A percentile compares a stretch with the other conserved stretches of the same genome.
Conservation (phyloP, 1,139 yeast species). For the Saccharomyces hybrid region DNA sequence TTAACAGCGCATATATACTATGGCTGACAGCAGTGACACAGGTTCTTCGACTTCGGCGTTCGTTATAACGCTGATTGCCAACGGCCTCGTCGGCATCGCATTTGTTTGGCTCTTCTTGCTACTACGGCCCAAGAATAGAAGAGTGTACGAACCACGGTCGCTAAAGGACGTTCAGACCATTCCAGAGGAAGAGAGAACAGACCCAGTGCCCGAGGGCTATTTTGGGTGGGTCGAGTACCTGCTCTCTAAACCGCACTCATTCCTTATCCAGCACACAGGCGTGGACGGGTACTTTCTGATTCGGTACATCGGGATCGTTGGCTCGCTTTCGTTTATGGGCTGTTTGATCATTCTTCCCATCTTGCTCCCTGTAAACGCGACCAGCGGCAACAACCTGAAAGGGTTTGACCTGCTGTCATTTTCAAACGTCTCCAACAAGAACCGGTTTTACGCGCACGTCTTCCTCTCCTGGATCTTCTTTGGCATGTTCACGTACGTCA, state of each 20-base stretch:
- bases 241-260: conserved; percentile 52
- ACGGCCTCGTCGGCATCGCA: conserved; percentile 49
- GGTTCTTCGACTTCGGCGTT: conserved; percentile 43
- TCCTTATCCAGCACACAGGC: conserved; percentile 70
- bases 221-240: conserved; percentile 50
- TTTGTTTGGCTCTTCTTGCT: conserved; percentile 50
- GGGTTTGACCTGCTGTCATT: conserved; percentile 58
- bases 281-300: conserved; percentile 84
- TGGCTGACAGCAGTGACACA: conserved; percentile 12
- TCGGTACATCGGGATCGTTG: conserved; percentile 63
- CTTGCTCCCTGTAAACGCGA: conserved; percentile 78
- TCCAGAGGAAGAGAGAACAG: conserved; percentile 42
- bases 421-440: conserved; percentile 53
- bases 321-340: conserved; percentile 53
- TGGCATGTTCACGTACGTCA: conserved; percentile 50
- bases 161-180: conserved; percentile 40
- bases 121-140: conserved; percentile 56
- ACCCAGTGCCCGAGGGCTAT: conserved; percentile 47
- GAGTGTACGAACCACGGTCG: conserved; percentile 83
- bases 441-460: conserved; percentile 64
- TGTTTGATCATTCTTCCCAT: conserved; percentile 66
- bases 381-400: conserved; percentile 52
- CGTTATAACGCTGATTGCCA: conserved; percentile 46
- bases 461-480: conserved; percentile 64
- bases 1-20: not conserved